Percentiles rank a stretch among this genome's conserved stretches.
Evolutionary conservation across 495 filamentous ascomycete species (phyloP).

Genomic region (Gamarada debralockiae): DNA sequence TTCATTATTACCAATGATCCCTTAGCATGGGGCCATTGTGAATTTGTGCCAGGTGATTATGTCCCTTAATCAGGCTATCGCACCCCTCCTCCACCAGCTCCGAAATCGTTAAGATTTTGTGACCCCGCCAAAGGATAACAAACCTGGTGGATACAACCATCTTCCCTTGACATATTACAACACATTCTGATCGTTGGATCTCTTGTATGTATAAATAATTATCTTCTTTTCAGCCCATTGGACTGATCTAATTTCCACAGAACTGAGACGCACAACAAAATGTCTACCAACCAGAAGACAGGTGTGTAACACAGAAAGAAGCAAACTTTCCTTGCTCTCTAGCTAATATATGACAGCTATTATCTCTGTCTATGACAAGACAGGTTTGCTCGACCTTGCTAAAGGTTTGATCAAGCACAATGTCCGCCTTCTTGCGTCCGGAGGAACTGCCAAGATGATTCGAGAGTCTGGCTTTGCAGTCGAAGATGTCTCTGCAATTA

Average conservation of each 20-base stretch:
- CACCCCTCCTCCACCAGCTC: background rate
- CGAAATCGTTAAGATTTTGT: no score
- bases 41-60: no score
- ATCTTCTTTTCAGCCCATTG: background rate
- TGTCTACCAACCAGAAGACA: constrained; percentile 15
- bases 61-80: background rate
- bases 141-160: no score
- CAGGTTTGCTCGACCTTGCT: constrained; percentile 89
- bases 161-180: no score
- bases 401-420: constrained; percentile 89
- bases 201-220: background rate
- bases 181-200: no score
- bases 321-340: constrained; percentile 3
- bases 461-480: constrained; percentile 91
- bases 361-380: constrained; percentile 98
- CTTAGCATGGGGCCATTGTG: no score
- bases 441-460: constrained; percentile 91
- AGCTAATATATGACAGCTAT: constrained; percentile 56
- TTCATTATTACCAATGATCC: no score
- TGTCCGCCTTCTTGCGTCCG: constrained; percentile 89
- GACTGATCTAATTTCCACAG: background rate
- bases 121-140: no score
- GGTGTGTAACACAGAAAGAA: constrained; percentile 15
- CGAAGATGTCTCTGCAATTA: constrained; percentile 92
- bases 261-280: background rate